Evolutionary conservation across 2,329 filamentous ascomycete species (phyloP).

Genomic region (Fusarium staphyleae): DNA sequence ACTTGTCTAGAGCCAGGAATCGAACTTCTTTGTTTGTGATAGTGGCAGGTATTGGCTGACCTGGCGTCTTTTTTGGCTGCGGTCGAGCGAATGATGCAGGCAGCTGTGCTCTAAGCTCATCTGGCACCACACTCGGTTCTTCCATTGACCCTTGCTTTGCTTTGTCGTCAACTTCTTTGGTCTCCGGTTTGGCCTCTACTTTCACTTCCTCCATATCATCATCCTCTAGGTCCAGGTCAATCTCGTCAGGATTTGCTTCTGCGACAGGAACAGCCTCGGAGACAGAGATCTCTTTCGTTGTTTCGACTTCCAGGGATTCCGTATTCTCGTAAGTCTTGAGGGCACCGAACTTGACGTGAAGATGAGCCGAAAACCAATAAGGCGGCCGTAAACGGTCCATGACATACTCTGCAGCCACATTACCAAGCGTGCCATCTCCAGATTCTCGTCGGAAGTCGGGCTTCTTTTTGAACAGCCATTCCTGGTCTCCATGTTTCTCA

Average conservation of each 20-base stretch:
- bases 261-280: slow-evolving; percentile 13
- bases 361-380: slow-evolving; percentile 92
- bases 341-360: slow-evolving; percentile 88
- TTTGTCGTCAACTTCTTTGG: not conserved
- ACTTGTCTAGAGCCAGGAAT: slow-evolving; percentile 94
- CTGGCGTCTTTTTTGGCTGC: slow-evolving; percentile 52
- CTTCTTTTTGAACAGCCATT: slow-evolving; percentile 75
- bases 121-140: slow-evolving; percentile 55
- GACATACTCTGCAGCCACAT: slow-evolving; percentile 77
- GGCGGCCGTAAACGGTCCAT: slow-evolving; percentile 81
- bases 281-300: slow-evolving; percentile 3
- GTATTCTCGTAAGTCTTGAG: slow-evolving; percentile 62
- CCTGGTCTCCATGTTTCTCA: slow-evolving; percentile 77
- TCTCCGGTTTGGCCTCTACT: not conserved
- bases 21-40: slow-evolving; percentile 82
- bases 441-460: slow-evolving; percentile 79
- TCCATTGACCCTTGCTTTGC: slow-evolving; percentile 15
- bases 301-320: slow-evolving; percentile 36
- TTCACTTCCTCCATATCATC: slow-evolving; percentile 47
- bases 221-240: slow-evolving; percentile 71
- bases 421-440: slow-evolving; percentile 77
- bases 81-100: slow-evolving; percentile 74
- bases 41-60: slow-evolving; percentile 69
- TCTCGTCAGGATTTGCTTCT: slow-evolving; percentile 69
- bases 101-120: slow-evolving; percentile 74